These are phyloP conservation scores for Pleurozium schreberi DNA, from an alignment of 225 moss, liverwort and hornwort genomes.

Conservation along the genomic window DNA sequence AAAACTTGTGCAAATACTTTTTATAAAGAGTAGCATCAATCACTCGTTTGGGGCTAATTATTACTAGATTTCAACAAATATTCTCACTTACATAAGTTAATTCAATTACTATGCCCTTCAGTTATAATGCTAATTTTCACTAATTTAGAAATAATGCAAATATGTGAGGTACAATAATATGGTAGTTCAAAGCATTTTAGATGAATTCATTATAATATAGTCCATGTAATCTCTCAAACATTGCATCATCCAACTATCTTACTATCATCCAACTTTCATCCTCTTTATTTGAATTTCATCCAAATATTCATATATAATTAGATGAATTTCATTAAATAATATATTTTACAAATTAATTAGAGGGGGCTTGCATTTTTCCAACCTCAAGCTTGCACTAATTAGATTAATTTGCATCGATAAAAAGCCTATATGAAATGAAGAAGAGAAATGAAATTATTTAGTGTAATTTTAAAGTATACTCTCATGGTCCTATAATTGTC, in stretches of 20 bases:
- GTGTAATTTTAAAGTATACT: not conserved
- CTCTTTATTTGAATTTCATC: fast-evolving
- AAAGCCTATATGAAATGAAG: not conserved
- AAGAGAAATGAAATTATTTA: not conserved
- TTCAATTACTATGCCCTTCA: not conserved
- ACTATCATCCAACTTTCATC: not conserved
- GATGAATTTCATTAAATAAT: not conserved
- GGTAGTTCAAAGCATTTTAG: not conserved
- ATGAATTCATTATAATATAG: no score
- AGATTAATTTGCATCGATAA: not conserved
- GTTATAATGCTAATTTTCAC: not conserved
- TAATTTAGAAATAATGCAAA: not conserved
- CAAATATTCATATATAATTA: not conserved
- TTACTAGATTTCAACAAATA: not conserved
- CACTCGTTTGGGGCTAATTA: not conserved
- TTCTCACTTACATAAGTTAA: not conserved
- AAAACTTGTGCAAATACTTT: not conserved
- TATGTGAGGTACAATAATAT: not conserved
- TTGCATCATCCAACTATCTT: not conserved
- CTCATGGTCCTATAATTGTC: not conserved
- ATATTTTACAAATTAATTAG: not conserved
- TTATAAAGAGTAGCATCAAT: not conserved
- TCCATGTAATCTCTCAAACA: not conserved
- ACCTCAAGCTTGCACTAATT: not conserved
- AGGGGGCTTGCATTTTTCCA: not conserved